Conservation (phyloP, 345 rosid genomes). For the Gossypium anomalum region DNA sequence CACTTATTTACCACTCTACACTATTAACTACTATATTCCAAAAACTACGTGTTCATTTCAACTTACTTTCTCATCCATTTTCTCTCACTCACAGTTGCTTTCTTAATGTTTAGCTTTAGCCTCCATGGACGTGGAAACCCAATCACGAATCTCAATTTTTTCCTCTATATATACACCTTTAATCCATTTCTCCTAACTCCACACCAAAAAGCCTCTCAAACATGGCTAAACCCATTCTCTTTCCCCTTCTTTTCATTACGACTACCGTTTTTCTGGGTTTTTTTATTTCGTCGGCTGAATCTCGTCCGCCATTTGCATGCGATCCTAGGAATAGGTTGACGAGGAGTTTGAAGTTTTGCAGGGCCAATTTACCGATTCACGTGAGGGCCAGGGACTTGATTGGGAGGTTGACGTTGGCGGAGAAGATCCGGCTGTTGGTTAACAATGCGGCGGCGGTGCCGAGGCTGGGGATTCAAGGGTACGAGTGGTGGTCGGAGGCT, state of each 20-base stretch:
- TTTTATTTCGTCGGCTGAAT: constrained; percentile 14
- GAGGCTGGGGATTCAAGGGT: constrained; percentile 73
- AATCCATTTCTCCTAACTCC: constrained; percentile 10
- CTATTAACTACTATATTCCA: neutral
- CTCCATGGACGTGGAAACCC: constrained; percentile 32
- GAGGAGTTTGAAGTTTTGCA: constrained; percentile 51
- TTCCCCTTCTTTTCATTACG: neutral
- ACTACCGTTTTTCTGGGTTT: constrained; percentile 13
- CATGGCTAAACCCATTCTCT: constrained; percentile 19
- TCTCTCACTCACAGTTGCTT: neutral
- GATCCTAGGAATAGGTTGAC: constrained; percentile 53
- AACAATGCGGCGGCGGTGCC: constrained; percentile 78
- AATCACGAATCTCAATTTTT: constrained; percentile 9
- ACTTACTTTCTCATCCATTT: constrained; percentile 2
- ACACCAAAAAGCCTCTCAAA: neutral
- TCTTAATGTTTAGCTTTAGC: neutral
- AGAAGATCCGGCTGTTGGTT: constrained; percentile 71
- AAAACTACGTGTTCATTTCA: constrained; percentile 12
- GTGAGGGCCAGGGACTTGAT: constrained; percentile 73
- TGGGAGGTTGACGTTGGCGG: constrained; percentile 70
- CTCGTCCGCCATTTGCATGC: constrained; percentile 59
- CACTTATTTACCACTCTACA: neutral
- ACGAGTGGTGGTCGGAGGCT: constrained; percentile 99
- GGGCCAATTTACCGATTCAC: constrained; percentile 42
- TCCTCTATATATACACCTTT: constrained; percentile 36